A percentile compares a stretch with the other conserved stretches of the same genome.
These are phyloP conservation scores for Kwoniella dejecticola DNA, from an alignment of 768 basidiomycete genomes.

Conservation along the genomic window DNA sequence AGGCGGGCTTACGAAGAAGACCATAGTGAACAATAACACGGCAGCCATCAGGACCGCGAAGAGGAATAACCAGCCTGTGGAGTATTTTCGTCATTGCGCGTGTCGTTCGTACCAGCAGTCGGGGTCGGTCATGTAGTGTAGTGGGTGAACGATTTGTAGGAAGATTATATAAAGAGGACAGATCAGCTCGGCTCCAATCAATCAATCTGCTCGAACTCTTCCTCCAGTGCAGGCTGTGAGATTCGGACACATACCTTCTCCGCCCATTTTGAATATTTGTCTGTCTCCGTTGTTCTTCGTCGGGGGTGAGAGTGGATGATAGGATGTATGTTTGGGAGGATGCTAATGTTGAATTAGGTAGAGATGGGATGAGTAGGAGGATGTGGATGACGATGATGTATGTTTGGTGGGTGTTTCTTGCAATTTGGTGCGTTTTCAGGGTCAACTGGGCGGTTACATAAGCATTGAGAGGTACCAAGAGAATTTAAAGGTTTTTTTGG, in stretches of 20 bases:
- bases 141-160: no score
- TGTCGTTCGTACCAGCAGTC: no score
- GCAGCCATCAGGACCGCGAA: constrained; percentile 95
- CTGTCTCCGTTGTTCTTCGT: neutral
- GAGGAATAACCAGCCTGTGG: constrained; percentile 89
- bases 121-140: no score
- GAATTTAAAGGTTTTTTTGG: neutral
- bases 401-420: neutral
- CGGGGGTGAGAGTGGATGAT: neutral
- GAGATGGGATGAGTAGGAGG: neutral
- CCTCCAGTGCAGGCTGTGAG: no score
- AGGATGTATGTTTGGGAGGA: neutral
- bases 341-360: constrained; percentile 3
- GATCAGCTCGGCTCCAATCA: constrained; percentile 12
- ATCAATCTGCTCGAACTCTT: constrained; percentile 3
- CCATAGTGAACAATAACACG: constrained; percentile 94
- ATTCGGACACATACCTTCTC: constrained; percentile 40
- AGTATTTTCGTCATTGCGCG: no score
- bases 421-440: neutral
- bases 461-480: neutral
- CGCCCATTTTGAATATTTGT: constrained; percentile 45
- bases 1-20: constrained; percentile 83
- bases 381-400: constrained; percentile 13
- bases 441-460: neutral
- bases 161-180: no score